These are phyloP conservation scores for Leucocoprinus leucothites DNA, from an alignment of 768 basidiomycete species.

Conservation along the genomic window DNA sequence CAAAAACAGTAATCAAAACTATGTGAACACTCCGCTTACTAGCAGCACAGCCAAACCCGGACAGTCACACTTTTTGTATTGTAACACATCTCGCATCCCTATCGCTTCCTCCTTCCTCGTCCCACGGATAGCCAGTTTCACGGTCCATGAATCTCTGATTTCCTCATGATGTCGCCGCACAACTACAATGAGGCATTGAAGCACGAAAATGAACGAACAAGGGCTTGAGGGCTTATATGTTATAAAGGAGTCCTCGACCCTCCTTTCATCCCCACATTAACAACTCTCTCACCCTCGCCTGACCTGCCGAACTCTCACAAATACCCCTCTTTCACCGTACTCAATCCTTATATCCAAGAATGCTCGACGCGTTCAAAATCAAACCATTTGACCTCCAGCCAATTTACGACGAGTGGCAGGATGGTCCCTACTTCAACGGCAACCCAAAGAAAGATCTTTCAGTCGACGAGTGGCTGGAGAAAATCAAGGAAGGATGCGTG, in stretches of 20 bases:
- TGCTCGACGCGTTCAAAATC: constrained; percentile 78
- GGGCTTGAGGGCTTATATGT: neutral
- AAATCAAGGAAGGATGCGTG: constrained; percentile 69
- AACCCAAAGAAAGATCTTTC: constrained; percentile 65
- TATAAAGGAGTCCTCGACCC: neutral
- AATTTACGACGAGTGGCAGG: constrained; percentile 59
- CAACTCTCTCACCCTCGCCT: neutral
- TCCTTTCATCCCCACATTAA: neutral
- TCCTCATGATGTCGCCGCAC: constrained; percentile 3
- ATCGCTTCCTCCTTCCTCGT: neutral
- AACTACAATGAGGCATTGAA: constrained; percentile 8
- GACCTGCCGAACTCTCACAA: neutral
- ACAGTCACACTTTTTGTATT: neutral
- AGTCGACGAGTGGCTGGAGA: constrained; percentile 71
- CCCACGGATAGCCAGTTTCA: neutral
- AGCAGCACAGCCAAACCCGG: neutral
- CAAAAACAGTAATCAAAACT: neutral
- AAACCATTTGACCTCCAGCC: constrained; percentile 76
- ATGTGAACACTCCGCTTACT: too few relatives aligned
- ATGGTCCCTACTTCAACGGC: constrained; percentile 65
- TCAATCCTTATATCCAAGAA: constrained; percentile 19
- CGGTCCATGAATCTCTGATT: neutral
- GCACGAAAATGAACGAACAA: neutral
- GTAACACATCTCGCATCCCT: neutral
- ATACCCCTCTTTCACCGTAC: neutral